These are phyloP conservation scores for Jamesozyma piceae DNA, from an alignment of 805 yeast species.

Conservation along the genomic window DNA sequence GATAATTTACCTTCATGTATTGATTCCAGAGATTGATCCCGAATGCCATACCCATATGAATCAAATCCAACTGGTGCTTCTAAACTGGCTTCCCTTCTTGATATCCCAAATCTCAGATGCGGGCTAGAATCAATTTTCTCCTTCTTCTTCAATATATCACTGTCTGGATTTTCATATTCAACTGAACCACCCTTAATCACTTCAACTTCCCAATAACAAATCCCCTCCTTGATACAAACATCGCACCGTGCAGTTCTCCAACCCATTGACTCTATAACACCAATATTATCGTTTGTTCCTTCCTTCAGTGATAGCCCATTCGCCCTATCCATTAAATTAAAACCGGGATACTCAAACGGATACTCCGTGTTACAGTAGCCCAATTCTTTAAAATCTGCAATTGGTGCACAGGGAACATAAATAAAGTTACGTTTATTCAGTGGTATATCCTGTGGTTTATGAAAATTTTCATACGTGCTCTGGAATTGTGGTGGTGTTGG, in stretches of 20 bases:
- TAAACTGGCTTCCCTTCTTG: slow-evolving; percentile 74
- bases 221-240: slow-evolving; percentile 68
- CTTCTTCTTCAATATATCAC: slow-evolving; percentile 7
- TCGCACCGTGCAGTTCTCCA: slow-evolving; percentile 76
- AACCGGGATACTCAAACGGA: slow-evolving; percentile 40
- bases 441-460: slow-evolving; percentile 62
- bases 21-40: slow-evolving; percentile 69
- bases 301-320: slow-evolving; percentile 41
- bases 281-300: slow-evolving; percentile 21
- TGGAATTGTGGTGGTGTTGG: slow-evolving; percentile 21
- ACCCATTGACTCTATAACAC: slow-evolving; percentile 56
- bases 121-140: slow-evolving; percentile 26
- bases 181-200: slow-evolving; percentile 34
- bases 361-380: slow-evolving; percentile 66
- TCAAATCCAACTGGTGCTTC: slow-evolving; percentile 96
- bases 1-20: slow-evolving; percentile 41
- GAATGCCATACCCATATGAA: slow-evolving; percentile 83
- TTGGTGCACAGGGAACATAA: slow-evolving; percentile 70
- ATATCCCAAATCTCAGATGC: slow-evolving; percentile 78
- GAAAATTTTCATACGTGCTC: slow-evolving; percentile 12
- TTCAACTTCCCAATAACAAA: slow-evolving; percentile 68
- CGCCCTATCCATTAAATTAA: slow-evolving; percentile 47
- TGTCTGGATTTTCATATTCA: background rate
- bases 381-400: slow-evolving; percentile 45
- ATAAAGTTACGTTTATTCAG: slow-evolving; percentile 71